Evolutionary conservation across 805 yeast species (phyloP), one percentile per base, ranked within the genome.

Genomic region (Suhomyces prunicola): DNA sequence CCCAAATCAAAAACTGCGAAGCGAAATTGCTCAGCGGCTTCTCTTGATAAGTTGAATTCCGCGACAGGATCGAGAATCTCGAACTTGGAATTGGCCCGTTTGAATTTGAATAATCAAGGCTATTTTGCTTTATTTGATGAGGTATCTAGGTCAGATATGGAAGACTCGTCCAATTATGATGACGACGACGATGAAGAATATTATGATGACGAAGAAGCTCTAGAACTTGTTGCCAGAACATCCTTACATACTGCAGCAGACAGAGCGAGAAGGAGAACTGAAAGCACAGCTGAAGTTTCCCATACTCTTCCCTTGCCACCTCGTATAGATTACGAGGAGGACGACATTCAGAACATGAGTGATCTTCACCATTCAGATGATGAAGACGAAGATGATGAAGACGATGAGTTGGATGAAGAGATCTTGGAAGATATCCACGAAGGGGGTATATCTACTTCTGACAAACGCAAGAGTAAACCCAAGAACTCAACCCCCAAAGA

Each of bases 301-400:
- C 19, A 26, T 22, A 27, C 40, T 13, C 19, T 29, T 8, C 17
- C 17, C 3, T 10, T 5, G 12, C 31, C 46, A 23, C 46, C 36
- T 15, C 26, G 48, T 26, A 47, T 50, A 9, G 58, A 51, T 9
- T 57, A 56, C 13, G 57, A 53, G 5, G 54, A 53, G 23, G 62
- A 58, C 22, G 67, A 67, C 51, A 59, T 64, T 17, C 68, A 61
- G 23, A 61, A 68, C 48, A 44, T 66, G 49, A 62, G 68, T 50
- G 71, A 68, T 50, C 52, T 61, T 13, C 70, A 63, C 35, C 67
- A 61, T 19, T 65, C 68, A 7, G 74, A 71, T 36, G 68, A 66
- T 36, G 70, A 68, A n/a, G 68, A 59, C 10, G 59, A 52, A 6
- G 60, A 53, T 13, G 62, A 52, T n/a, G 57, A 44, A 49, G 55